These are phyloP conservation scores for Byssoonygena ceratinophila DNA, from an alignment of 2,329 filamentous ascomycete species.

Conservation along the genomic window DNA sequence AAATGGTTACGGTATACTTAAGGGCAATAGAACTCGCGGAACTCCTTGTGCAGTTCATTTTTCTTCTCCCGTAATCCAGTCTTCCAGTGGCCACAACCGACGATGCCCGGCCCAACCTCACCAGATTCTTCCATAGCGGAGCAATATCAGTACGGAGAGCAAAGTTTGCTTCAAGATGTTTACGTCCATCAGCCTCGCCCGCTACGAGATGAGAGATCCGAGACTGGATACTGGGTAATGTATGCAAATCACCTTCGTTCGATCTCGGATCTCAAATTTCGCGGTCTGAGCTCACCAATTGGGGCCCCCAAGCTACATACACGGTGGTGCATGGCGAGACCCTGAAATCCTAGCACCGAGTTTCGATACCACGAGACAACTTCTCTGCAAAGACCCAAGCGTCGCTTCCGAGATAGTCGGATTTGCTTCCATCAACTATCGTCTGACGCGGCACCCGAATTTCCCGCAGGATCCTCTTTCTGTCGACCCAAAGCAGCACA, in stretches of 20 bases:
- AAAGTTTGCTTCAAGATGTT: slow-evolving; percentile 27
- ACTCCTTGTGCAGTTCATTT: too few species aligned
- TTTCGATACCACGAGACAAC: slow-evolving; percentile 29
- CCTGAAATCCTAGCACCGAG: slow-evolving; percentile 30
- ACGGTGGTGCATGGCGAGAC: slow-evolving; percentile 43
- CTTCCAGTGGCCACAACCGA: too few species aligned
- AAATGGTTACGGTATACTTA: too few species aligned
- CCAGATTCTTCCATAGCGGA: slow-evolving; percentile 15
- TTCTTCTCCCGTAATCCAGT: too few species aligned
- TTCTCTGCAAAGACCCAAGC: slow-evolving; percentile 19
- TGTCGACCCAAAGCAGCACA: slow-evolving; percentile 24
- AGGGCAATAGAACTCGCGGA: too few species aligned
- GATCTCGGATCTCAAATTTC: background rate
- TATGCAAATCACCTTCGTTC: slow-evolving; percentile 18
- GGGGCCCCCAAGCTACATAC: slow-evolving; percentile 34
- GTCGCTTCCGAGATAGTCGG: slow-evolving; percentile 25
- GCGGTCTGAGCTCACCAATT: slow-evolving; percentile 1
- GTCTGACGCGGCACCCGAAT: slow-evolving; percentile 35
- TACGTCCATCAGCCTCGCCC: slow-evolving; percentile 20
- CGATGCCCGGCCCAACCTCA: too few species aligned
- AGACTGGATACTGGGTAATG: slow-evolving; percentile 33
- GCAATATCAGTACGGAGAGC: slow-evolving; percentile 23
- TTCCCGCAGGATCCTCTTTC: slow-evolving; percentile 29
- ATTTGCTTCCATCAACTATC: slow-evolving; percentile 39
- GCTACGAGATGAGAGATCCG: slow-evolving; percentile 11